Conservation (phyloP, 495 filamentous ascomycete species). For the Achaetomiella virescens region DNA sequence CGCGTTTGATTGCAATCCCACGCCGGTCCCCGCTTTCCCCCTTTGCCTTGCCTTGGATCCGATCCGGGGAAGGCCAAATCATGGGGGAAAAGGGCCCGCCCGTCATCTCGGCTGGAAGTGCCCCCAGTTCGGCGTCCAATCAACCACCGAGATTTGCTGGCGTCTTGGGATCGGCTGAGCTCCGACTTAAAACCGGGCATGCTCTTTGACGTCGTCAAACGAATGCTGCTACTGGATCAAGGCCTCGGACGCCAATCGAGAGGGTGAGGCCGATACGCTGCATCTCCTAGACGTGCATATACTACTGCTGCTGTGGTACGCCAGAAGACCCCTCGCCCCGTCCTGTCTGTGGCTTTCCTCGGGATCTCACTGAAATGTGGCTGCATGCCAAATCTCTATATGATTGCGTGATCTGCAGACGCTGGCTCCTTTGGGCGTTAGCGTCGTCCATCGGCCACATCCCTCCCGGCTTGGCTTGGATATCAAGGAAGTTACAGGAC, state of each 20-base stretch:
- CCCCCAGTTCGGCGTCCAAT: constrained; percentile 1
- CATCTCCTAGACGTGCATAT: neutral
- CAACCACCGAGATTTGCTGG: too few relatives aligned
- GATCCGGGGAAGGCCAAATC: neutral
- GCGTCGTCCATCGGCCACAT: neutral
- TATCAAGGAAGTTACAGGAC: too few relatives aligned
- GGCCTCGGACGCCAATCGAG: too few relatives aligned
- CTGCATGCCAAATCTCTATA: constrained; percentile 12
- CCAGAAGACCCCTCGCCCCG: neutral
- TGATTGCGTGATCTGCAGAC: constrained; percentile 13
- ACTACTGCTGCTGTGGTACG: neutral
- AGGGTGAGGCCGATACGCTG: neutral
- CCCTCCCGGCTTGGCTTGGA: constrained; percentile 5
- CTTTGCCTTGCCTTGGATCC: neutral
- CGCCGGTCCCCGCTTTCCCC: neutral
- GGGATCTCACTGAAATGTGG: constrained; percentile 3
- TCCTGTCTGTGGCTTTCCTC: neutral
- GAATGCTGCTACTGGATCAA: too few relatives aligned
- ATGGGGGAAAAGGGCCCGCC: neutral
- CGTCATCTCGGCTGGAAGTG: constrained; percentile 9
- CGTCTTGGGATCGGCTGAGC: too few relatives aligned
- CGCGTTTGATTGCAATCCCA: neutral
- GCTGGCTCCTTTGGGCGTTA: constrained; percentile 5
- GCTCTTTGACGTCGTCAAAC: too few relatives aligned
- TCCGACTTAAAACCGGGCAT: too few relatives aligned